These are phyloP conservation scores for Rhynchospora breviuscula DNA, from an alignment of 176 grass and related monocot species.

Conservation along the genomic window DNA sequence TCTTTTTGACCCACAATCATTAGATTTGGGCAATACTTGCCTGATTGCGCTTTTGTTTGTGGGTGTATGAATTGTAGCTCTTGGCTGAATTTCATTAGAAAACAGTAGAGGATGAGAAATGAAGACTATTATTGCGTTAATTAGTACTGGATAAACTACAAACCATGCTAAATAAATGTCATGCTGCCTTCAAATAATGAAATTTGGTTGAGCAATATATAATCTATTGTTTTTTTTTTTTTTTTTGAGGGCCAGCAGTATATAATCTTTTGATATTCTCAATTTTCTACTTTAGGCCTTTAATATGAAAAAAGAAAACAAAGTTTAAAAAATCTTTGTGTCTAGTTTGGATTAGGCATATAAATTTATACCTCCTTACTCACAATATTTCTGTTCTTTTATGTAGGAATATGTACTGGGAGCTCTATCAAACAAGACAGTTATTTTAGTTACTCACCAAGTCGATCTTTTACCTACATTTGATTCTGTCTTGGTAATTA, in stretches of 20 bases:
- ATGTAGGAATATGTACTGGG: constrained; percentile 79
- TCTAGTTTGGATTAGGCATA: neutral
- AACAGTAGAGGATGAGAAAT: too few species aligned
- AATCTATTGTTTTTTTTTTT: too few species aligned
- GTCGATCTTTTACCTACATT: constrained; percentile 85
- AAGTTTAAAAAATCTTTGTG: neutral
- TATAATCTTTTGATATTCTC: neutral
- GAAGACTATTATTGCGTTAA: too few species aligned
- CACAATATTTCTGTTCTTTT: constrained; percentile 6
- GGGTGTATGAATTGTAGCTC: too few species aligned
- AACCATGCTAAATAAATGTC: neutral
- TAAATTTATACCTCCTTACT: neutral
- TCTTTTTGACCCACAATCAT: too few species aligned
- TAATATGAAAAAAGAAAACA: neutral
- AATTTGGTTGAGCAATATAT: too few species aligned
- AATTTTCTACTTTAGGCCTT: neutral
- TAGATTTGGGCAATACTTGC: too few species aligned
- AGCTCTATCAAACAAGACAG: constrained; percentile 69
- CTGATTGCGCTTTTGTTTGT: too few species aligned
- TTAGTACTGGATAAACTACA: too few species aligned
- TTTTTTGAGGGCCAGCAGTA: too few species aligned
- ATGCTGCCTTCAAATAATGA: too few species aligned
- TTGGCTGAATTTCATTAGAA: too few species aligned
- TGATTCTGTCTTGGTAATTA: constrained; percentile 62
- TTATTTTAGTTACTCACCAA: constrained; percentile 89